phyloP scores from a whole-genome alignment of 225 moss, liverwort and hornwort species.

The Bryoerythrophyllum caledonicum region DNA sequence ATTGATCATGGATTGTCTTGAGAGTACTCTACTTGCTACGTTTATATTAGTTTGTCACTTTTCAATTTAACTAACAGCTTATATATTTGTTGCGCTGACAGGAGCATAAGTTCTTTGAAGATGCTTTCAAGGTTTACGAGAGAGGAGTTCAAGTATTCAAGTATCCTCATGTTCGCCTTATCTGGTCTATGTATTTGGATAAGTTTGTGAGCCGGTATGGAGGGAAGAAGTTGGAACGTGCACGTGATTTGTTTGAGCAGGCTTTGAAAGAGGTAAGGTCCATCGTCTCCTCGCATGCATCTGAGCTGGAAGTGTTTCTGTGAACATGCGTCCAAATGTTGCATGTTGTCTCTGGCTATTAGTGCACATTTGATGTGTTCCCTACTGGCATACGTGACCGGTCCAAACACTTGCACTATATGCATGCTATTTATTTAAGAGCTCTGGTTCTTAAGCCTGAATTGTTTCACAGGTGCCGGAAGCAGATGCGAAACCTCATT shows the following conservation, averaged over 20 bases:
- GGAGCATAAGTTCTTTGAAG: conserved; percentile 93
- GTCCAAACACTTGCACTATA: no score
- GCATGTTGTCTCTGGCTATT: no score
- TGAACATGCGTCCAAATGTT: no score
- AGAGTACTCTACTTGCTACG: no score
- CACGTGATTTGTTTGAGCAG: conserved; percentile 96
- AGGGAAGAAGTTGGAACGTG: conserved; percentile 91
- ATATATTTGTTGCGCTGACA: conserved; percentile 31
- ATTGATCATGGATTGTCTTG: no score
- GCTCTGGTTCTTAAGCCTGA: conserved; percentile 21
- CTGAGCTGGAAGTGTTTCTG: no score
- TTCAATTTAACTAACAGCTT: conserved; percentile 7
- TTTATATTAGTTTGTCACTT: no score
- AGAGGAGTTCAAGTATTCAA: conserved; percentile 97
- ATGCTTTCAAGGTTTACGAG: conserved; percentile 95
- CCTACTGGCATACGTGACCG: no score
- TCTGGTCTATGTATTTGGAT: conserved; percentile 92
- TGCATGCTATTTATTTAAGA: no score
- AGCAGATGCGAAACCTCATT: conserved; percentile 92
- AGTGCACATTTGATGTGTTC: no score
- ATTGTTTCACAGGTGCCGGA: conserved; percentile 68
- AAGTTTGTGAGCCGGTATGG: conserved; percentile 88
- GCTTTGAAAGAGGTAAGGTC: conserved; percentile 79
- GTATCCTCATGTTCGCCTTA: conserved; percentile 92
- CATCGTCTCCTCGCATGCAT: background rate